phyloP scores from a whole-genome alignment of 75 land plant species.

The Selaginella moellendorffii region DNA sequence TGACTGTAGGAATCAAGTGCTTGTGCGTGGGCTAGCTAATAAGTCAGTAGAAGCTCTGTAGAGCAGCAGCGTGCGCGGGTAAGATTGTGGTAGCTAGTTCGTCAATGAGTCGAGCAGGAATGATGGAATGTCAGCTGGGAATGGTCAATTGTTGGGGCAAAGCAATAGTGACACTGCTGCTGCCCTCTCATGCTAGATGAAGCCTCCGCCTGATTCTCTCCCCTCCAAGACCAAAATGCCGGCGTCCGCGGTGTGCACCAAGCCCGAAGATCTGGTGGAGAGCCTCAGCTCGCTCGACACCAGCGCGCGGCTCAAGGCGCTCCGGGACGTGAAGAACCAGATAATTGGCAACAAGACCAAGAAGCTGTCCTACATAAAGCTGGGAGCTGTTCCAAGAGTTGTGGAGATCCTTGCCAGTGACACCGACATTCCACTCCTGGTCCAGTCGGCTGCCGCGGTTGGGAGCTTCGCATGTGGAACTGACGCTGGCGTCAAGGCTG shows the following conservation, averaged over 20 bases:
- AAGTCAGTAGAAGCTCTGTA: too few species aligned
- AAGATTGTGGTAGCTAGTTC: too few species aligned
- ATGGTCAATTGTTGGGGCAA: too few species aligned
- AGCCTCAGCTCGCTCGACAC: conserved; percentile 36
- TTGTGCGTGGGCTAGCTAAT: too few species aligned
- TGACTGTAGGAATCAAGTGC: too few species aligned
- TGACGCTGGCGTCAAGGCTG: conserved; percentile 70
- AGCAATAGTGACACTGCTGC: too few species aligned
- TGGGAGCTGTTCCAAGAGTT: conserved; percentile 73
- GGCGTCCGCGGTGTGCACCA: conserved; percentile 22
- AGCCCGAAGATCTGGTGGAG: conserved; percentile 40
- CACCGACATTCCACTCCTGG: conserved; percentile 31
- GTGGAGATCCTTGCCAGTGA: conserved; percentile 47
- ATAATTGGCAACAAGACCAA: conserved; percentile 91
- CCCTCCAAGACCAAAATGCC: conserved; percentile 23
- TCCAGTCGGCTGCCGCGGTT: conserved; percentile 73
- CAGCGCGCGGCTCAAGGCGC: conserved; percentile 42
- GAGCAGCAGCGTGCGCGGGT: too few species aligned
- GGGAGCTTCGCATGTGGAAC: conserved; percentile 90
- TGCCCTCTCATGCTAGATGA: not conserved
- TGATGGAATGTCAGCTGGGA: too few species aligned
- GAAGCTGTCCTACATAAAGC: conserved; percentile 62
- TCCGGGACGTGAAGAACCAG: conserved; percentile 81
- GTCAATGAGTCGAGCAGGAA: too few species aligned
- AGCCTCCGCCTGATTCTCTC: not conserved